These are phyloP conservation scores for Penicillium sp. DNA, from an alignment of 2,329 filamentous ascomycete species.

Conservation along the genomic window DNA sequence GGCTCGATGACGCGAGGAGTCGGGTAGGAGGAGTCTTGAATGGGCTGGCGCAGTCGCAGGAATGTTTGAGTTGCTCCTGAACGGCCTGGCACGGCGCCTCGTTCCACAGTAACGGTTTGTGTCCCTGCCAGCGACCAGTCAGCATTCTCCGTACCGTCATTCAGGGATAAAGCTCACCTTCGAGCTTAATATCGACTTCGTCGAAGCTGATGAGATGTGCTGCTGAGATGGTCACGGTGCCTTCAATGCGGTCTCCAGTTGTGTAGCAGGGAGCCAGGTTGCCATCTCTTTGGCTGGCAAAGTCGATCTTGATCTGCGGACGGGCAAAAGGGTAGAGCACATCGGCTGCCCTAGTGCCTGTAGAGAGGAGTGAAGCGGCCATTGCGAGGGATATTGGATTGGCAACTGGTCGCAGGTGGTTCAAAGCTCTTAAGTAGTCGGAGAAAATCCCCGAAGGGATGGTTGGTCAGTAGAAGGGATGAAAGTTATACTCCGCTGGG, in stretches of 20 bases:
- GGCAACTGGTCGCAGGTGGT: background rate
- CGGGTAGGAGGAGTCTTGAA: conserved; percentile 58
- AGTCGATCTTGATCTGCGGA: conserved; percentile 37
- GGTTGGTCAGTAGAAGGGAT: background rate
- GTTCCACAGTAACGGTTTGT: conserved; percentile 60
- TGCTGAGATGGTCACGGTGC: conserved; percentile 56
- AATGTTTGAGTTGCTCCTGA: conserved; percentile 65
- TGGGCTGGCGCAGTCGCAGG: conserved; percentile 65
- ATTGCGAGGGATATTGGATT: conserved; percentile 10
- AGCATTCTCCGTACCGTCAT: background rate
- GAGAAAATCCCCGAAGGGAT: conserved; percentile 1
- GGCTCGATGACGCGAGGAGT: conserved; percentile 59
- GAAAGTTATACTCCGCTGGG: background rate
- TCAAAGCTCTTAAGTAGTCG: background rate
- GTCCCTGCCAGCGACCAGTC: conserved; percentile 46
- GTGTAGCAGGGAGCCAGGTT: conserved; percentile 56
- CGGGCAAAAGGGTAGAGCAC: conserved; percentile 32
- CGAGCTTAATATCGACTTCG: conserved; percentile 62
- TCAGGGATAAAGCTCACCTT: conserved; percentile 49
- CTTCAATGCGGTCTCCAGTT: conserved; percentile 62
- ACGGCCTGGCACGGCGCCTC: conserved; percentile 58
- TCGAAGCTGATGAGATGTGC: conserved; percentile 62
- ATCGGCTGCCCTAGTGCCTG: conserved; percentile 34
- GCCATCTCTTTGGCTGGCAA: conserved; percentile 34
- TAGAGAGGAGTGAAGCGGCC: conserved; percentile 33